Conservation (phyloP, 805 yeast species). For the Priceomyces castillae region DNA sequence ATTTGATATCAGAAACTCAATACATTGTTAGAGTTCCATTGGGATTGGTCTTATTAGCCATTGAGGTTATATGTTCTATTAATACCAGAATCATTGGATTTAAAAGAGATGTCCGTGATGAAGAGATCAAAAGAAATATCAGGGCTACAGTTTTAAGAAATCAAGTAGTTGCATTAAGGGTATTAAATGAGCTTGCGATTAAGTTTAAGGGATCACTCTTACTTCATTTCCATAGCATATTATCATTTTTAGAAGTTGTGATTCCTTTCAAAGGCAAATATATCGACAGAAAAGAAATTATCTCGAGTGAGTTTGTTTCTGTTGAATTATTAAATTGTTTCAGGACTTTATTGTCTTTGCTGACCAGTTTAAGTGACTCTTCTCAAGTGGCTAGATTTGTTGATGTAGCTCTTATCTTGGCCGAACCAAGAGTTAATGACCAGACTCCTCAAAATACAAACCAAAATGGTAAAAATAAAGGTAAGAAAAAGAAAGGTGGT, state of each 20-base stretch:
- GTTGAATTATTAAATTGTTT: slow-evolving; percentile 34
- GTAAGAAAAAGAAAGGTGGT: slow-evolving; percentile 42
- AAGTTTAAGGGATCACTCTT: slow-evolving; percentile 37
- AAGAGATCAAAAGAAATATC: slow-evolving; percentile 44
- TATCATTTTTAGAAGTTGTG: slow-evolving; percentile 54
- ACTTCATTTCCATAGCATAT: slow-evolving; percentile 49
- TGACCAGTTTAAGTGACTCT: slow-evolving; percentile 45
- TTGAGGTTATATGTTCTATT: slow-evolving; percentile 55
- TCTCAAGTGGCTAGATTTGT: slow-evolving; percentile 54
- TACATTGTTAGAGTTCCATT: slow-evolving; percentile 60
- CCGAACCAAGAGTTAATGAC: slow-evolving; percentile 33
- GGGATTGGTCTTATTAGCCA: slow-evolving; percentile 50
- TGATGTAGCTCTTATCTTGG: slow-evolving; percentile 49
- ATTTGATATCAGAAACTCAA: slow-evolving; percentile 49
- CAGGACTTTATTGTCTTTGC: slow-evolving; percentile 28
- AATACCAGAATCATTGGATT: slow-evolving; percentile 54
- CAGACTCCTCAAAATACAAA: slow-evolving; percentile 8
- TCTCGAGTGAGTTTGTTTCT: slow-evolving; percentile 38
- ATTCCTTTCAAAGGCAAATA: slow-evolving; percentile 50
- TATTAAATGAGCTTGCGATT: slow-evolving; percentile 37
- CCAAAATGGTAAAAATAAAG: slow-evolving; percentile 21
- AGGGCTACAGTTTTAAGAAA: slow-evolving; percentile 40
- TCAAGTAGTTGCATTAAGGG: slow-evolving; percentile 44
- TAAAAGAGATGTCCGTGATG: slow-evolving; percentile 59
- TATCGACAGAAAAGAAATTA: slow-evolving; percentile 29